A percentile compares a stretch with the other conserved stretches of the same genome.
phyloP scores from a whole-genome alignment of 2,329 filamentous ascomycete genomes.

The Colletotrichum orchidophilum region DNA sequence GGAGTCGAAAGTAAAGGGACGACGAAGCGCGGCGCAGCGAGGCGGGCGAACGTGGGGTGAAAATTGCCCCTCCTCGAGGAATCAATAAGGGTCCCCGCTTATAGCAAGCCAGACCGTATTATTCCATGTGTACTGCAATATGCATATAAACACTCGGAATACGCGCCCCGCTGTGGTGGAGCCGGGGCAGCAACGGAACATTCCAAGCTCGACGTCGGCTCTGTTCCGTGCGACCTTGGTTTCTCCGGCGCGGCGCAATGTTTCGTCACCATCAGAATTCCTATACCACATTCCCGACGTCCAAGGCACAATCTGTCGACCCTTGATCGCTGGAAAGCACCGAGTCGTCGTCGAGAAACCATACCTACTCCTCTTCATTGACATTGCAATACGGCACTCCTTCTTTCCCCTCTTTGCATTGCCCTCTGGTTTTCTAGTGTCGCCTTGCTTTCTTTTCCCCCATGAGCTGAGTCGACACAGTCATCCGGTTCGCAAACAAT shows the following conservation, averaged over 20 bases:
- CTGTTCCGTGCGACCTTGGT: conserved; percentile 2
- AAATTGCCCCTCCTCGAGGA: conserved; percentile 34
- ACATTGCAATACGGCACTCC: conserved; percentile 8
- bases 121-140: neutral
- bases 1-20: neutral
- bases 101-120: neutral
- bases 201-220: conserved; percentile 17
- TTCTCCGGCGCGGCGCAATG: conserved; percentile 8
- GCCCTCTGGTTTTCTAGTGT: conserved; percentile 16
- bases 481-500: conserved; percentile 37
- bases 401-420: conserved; percentile 14
- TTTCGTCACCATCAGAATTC: conserved; percentile 16
- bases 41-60: conserved; percentile 32
- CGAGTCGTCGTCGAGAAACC: conserved; percentile 1
- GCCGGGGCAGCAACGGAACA: conserved; percentile 13
- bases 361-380: conserved; percentile 2
- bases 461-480: conserved; percentile 36
- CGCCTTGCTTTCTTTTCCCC: conserved; percentile 14
- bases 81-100: conserved; percentile 17
- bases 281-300: conserved; percentile 14
- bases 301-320: conserved; percentile 13
- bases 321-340: conserved; percentile 25
- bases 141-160: no score
- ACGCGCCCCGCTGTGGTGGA: neutral
- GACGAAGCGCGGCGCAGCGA: conserved; percentile 12